Percentiles rank a stretch among this genome's conserved stretches.
phyloP scores from a whole-genome alignment of 306 rosid genomes.

The Alnus glutinosa region DNA sequence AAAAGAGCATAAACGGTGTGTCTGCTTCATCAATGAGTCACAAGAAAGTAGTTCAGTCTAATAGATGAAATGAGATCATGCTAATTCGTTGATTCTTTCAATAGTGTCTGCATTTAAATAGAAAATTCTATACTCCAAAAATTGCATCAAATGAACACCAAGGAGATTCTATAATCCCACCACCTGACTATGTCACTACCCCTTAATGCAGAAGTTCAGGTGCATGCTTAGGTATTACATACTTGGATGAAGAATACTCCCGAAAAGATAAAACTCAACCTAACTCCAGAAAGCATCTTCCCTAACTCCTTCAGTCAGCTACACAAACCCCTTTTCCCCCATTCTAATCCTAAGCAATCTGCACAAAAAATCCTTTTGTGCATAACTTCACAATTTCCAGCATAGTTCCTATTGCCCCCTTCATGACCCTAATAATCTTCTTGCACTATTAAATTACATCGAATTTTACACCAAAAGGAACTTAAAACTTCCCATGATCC shows the following conservation, averaged over 20 bases:
- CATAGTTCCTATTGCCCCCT: not conserved
- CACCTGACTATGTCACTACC: not conserved
- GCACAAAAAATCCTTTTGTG: not conserved
- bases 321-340: not conserved
- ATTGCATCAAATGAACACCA: not conserved
- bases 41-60: not conserved
- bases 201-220: not conserved
- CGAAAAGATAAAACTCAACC: constrained; percentile 2
- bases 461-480: not conserved
- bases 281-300: not conserved
- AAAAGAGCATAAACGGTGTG: not conserved
- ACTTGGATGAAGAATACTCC: not conserved
- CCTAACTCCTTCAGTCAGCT: not conserved
- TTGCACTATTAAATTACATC: not conserved
- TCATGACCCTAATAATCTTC: not conserved
- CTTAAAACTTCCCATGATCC: not conserved
- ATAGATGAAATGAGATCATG: not conserved
- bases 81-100: not conserved
- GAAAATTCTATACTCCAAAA: not conserved
- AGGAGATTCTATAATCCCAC: not conserved
- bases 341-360: not conserved
- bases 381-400: not conserved
- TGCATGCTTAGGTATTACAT: not conserved
- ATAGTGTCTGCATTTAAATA: not conserved
- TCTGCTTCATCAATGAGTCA: not conserved